A percentile compares a stretch with the other conserved stretches of the same genome.
Conservation (phyloP, 208 protist species). For the Trichomonas tenax region DNA sequence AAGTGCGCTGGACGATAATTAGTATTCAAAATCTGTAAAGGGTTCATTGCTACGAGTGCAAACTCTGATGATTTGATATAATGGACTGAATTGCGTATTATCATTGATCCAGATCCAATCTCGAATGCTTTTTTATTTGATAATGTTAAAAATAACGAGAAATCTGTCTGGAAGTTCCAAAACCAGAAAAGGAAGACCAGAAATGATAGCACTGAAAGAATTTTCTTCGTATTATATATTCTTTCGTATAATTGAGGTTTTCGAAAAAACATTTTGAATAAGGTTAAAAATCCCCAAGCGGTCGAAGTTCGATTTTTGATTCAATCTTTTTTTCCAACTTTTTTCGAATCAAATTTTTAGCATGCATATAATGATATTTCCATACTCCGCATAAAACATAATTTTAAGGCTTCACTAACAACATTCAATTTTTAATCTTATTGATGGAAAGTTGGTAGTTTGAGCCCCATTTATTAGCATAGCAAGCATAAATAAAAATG, state of each 20-base stretch:
- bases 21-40: neutral
- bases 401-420: no score
- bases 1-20: neutral
- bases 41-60: neutral
- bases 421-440: no score
- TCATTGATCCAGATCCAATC: neutral
- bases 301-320: no score
- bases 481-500: no score
- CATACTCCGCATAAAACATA: no score
- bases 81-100: neutral
- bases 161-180: neutral
- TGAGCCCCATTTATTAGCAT: no score
- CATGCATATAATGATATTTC: no score
- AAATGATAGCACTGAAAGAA: neutral
- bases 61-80: neutral
- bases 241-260: neutral
- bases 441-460: no score
- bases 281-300: no score
- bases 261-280: no score
- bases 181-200: neutral
- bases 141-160: neutral
- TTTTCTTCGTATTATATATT: neutral
- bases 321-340: no score
- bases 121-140: neutral
- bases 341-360: no score